Evolutionary conservation across 352 stramenopile species (phyloP).

Genomic region (Phytophthora sp.): DNA sequence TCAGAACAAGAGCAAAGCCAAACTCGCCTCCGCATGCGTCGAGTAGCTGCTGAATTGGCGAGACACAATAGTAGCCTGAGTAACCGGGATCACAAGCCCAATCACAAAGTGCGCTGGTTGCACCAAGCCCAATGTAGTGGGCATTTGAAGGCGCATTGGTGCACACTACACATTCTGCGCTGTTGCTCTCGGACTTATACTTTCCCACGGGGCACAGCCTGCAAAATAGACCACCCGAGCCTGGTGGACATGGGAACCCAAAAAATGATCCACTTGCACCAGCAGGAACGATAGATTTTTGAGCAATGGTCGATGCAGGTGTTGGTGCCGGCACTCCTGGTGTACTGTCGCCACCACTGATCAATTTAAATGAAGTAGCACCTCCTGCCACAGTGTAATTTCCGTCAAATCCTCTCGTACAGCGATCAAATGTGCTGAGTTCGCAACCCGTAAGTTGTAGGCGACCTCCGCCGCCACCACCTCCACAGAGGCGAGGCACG

Average conservation of each 20-base stretch:
- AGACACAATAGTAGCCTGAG: constrained; percentile 74
- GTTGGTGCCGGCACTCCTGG: constrained; percentile 17
- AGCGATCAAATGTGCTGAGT: constrained; percentile 65
- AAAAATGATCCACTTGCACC: constrained; percentile 73
- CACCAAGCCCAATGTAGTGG: constrained; percentile 62
- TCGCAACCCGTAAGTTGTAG: constrained; percentile 77
- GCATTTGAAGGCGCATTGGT: constrained; percentile 69
- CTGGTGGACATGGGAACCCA: constrained; percentile 79
- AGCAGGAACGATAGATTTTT: constrained; percentile 36
- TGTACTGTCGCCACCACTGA: constrained; percentile 13
- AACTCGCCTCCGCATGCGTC: constrained; percentile 80
- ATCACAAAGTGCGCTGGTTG: constrained; percentile 56
- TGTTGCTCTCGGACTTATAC: constrained; percentile 84
- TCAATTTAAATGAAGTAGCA: constrained; percentile 39
- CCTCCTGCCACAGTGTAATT: constrained; percentile 83
- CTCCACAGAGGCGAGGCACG: constrained; percentile 52
- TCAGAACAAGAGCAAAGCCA: constrained; percentile 68
- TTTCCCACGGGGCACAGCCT: constrained; percentile 60
- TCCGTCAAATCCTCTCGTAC: constrained; percentile 72
- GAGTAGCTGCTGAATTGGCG: constrained; percentile 75
- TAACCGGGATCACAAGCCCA: constrained; percentile 84
- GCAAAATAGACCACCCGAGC: constrained; percentile 77
- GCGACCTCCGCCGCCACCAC: constrained; percentile 72
- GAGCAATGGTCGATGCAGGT: constrained; percentile 15
- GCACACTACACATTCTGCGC: constrained; percentile 69